Conservation (phyloP, 495 filamentous ascomycete species). For the Umbilicaria muhlenbergii region DNA sequence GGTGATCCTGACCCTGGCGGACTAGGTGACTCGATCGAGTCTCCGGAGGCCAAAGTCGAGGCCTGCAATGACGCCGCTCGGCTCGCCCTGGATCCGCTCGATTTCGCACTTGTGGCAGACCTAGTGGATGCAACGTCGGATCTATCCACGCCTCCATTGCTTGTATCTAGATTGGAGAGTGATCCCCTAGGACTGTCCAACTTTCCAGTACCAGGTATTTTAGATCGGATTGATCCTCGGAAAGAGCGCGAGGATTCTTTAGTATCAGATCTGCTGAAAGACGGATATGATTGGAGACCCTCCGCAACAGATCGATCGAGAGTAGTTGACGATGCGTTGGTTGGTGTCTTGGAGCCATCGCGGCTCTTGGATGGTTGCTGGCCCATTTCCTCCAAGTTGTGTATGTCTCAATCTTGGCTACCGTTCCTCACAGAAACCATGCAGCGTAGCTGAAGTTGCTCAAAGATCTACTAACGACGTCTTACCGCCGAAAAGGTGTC, state of each 20-base stretch:
- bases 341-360: conserved; percentile 29
- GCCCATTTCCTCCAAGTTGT: conserved; percentile 44
- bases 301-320: conserved; percentile 25
- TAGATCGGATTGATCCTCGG: conserved; percentile 53
- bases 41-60: conserved; percentile 1
- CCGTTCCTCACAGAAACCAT: conserved; percentile 6
- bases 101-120: conserved; percentile 42
- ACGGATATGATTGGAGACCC: conserved; percentile 64
- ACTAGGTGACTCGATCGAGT: conserved; percentile 18
- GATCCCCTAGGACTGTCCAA: conserved; percentile 71
- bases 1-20: conserved; percentile 32
- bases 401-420: no score
- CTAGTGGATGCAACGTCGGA: conserved; percentile 60
- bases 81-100: conserved; percentile 23
- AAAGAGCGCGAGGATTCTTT: conserved; percentile 87
- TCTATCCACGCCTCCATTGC: conserved; percentile 36
- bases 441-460: conserved; percentile 13
- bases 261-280: conserved; percentile 86
- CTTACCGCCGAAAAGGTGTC: conserved; percentile 4
- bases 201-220: conserved; percentile 52
- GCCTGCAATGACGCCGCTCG: conserved; percentile 7
- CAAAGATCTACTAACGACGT: not conserved
- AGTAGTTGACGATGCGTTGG: conserved; percentile 15
- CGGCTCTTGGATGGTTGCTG: conserved; percentile 78
- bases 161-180: conserved; percentile 41